phyloP scores from a whole-genome alignment of 2,329 filamentous ascomycete species.

The Aspergillus versicolor region DNA sequence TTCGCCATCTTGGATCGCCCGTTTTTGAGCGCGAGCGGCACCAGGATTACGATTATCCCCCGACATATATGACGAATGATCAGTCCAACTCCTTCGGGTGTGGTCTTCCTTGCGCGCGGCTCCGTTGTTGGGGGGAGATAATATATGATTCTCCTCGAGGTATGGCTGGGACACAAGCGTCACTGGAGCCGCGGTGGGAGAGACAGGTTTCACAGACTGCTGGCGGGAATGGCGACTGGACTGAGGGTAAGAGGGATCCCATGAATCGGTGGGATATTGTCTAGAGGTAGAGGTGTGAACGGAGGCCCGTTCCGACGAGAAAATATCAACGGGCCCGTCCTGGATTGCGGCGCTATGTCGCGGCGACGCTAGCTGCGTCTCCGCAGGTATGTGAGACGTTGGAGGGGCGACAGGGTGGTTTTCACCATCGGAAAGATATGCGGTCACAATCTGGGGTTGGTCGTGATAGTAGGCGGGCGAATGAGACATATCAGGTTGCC shows the following conservation, averaged over 20 bases:
- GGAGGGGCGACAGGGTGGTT: conserved; percentile 19
- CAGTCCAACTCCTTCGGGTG: conserved; percentile 31
- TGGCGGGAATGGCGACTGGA: conserved; percentile 13
- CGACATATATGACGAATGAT: conserved; percentile 37
- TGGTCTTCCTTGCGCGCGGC: conserved; percentile 31
- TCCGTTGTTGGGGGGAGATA: conserved; percentile 28
- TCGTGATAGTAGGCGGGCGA: conserved; percentile 35
- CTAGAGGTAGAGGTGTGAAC: conserved; percentile 22
- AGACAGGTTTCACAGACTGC: conserved; percentile 19
- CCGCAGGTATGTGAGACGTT: conserved; percentile 15
- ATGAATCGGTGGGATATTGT: conserved; percentile 22
- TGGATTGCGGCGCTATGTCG: conserved; percentile 8
- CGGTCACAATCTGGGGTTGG: conserved; percentile 24
- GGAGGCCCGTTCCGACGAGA: conserved; percentile 21
- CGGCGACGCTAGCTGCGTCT: conserved; percentile 11
- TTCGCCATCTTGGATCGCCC: conserved; percentile 27
- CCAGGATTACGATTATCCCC: conserved; percentile 27
- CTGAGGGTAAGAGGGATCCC: conserved; percentile 22
- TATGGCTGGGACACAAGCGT: conserved; percentile 24
- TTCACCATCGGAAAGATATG: conserved; percentile 20
- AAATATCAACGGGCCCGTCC: conserved; percentile 9
- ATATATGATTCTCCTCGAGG: conserved; percentile 23
- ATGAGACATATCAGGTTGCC: conserved; percentile 37
- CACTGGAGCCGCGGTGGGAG: conserved; percentile 19
- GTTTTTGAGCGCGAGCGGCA: conserved; percentile 27